Conservation (phyloP, 768 basidiomycete genomes). For the Mycena metata region DNA sequence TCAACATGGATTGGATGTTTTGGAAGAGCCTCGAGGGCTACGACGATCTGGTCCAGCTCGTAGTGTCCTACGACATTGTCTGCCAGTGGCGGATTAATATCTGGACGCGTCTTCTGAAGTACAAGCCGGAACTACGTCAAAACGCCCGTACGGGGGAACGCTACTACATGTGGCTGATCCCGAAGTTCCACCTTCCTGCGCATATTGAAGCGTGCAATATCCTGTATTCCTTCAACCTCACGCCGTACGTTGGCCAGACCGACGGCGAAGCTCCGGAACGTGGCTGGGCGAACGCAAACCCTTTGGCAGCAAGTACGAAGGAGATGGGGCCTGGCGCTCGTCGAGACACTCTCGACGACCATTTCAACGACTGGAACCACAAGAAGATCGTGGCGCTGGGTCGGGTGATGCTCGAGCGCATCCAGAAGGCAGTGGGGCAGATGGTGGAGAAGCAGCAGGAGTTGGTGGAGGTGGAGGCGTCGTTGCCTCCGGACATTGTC, state of each 20-base stretch:
- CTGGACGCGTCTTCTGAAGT: constrained; percentile 30
- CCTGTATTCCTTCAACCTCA: not conserved
- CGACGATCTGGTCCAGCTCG: constrained; percentile 23
- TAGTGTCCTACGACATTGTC: constrained; percentile 44
- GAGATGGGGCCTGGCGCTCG: constrained; percentile 4
- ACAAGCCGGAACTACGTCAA: constrained; percentile 19
- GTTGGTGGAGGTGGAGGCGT: not conserved
- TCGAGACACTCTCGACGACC: not conserved
- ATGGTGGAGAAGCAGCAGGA: not conserved
- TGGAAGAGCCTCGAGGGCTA: constrained; percentile 34
- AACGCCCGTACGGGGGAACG: not conserved
- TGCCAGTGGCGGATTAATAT: constrained; percentile 37
- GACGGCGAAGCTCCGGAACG: constrained; percentile 1
- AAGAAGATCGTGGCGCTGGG: constrained; percentile 5
- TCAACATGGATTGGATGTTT: constrained; percentile 46
- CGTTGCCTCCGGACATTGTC: not conserved
- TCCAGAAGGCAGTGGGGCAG: constrained; percentile 2
- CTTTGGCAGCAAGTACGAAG: not conserved
- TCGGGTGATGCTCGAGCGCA: not conserved
- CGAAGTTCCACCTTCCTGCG: constrained; percentile 3
- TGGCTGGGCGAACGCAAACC: constrained; percentile 4
- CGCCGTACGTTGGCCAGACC: not conserved
- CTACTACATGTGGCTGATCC: constrained; percentile 12
- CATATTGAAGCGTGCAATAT: not conserved
- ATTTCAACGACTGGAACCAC: constrained; percentile 8